phyloP scores from a whole-genome alignment of 306 rosid genomes.

The Cicer chorassanicum region DNA sequence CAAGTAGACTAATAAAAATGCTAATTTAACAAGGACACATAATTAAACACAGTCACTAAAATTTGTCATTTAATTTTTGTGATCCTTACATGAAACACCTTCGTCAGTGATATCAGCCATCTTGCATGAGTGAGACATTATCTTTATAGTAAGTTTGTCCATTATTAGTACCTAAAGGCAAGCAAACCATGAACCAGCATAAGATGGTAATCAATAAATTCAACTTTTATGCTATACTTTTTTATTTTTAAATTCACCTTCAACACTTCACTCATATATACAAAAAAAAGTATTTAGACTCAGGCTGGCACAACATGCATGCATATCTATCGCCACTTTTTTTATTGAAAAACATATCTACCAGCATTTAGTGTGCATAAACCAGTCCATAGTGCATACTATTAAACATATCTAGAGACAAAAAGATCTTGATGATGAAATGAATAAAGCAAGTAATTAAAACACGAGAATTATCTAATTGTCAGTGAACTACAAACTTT shows the following conservation, averaged over 20 bases:
- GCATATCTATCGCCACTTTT: not conserved
- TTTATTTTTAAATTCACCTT: slow-evolving; percentile 34
- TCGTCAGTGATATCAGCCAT: slow-evolving; percentile 97
- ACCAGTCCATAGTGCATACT: slow-evolving; percentile 28
- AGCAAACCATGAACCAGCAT: slow-evolving; percentile 42
- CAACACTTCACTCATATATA: slow-evolving; percentile 36
- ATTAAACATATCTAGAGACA: slow-evolving; percentile 30
- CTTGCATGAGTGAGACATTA: slow-evolving; percentile 96
- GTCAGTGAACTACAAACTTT: slow-evolving; percentile 8
- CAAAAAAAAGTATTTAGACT: slow-evolving; percentile 10
- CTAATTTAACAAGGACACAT: not conserved
- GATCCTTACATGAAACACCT: slow-evolving; percentile 95
- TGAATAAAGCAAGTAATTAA: slow-evolving; percentile 28
- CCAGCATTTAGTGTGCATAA: not conserved
- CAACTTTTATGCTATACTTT: slow-evolving; percentile 16
- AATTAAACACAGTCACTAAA: slow-evolving; percentile 4
- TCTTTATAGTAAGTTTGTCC: slow-evolving; percentile 94
- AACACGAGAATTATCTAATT: slow-evolving; percentile 9
- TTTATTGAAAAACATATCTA: not conserved
- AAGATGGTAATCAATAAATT: slow-evolving; percentile 29
- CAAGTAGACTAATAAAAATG: not conserved
- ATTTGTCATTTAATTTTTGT: not conserved
- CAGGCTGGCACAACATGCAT: slow-evolving; percentile 28
- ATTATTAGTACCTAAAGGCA: slow-evolving; percentile 84
- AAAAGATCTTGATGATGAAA: slow-evolving; percentile 26